Evolutionary conservation across 208 protist species (phyloP), one percentile per base, ranked within the genome.

Genomic region (Eutreptiella sp.): DNA sequence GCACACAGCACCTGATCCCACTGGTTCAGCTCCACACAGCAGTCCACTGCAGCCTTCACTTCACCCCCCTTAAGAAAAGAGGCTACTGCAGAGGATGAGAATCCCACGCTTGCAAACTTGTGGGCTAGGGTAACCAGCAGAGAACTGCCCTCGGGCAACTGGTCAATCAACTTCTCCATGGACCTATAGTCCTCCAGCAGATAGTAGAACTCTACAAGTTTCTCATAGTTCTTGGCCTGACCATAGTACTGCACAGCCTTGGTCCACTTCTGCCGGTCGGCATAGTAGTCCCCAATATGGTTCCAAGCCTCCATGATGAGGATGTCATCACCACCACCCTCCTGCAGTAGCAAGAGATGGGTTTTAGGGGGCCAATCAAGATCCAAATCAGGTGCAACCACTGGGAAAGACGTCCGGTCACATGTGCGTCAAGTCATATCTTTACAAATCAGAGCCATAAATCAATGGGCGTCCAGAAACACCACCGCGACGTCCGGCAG

Each of bases 221-320:
- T 88, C 52, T 77, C 77, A 43, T 82, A 82, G 75, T 94, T 77
- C 35, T 83, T 74, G 55, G 87, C 81, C 70, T 96, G 90, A 28
- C 77, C 79, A 75, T 96, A 97, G 80, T 97, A 94, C 76, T 92
- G 84, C 26, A 83, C 63, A 3, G 93, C 93, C 68, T 94, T 93
- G 50, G 76, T 77, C 85, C 90, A 96, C 70, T 95, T 93, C 62
- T 92, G 84, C 11, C 82, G 76, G 61, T 94, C 83, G 1, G 85
- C 83, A 76, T 96, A 96, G 75, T 91, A 86, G 65, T 97, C 90
- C 24, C 94, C 94, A 50, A 97, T 93, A 61, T 90, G 80, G 61
- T 94, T 85, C 79, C 81, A 93, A 16, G 92, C 92, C 38, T 75
- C 38, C 11, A 63, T 46, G 59, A 96, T 73, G 39, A 94, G 66